Evolutionary conservation across 345 rosid genomes (phyloP).

Genomic region (Turritis glabra): DNA sequence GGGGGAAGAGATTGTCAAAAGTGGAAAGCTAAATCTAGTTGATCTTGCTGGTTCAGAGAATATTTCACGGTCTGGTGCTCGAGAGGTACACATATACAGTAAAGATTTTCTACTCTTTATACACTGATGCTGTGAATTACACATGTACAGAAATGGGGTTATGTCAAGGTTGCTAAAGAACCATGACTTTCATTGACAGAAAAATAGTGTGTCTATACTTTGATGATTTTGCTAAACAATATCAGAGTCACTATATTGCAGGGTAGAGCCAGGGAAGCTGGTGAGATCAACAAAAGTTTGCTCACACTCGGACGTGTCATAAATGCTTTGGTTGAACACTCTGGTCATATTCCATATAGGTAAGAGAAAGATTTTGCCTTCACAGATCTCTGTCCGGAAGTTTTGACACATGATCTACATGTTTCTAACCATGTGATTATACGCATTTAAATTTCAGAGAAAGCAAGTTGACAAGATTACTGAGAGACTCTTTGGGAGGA

Average conservation of each 20-base stretch:
- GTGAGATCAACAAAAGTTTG: conserved; percentile 97
- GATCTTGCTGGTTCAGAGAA: conserved; percentile 99
- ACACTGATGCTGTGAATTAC: too few relatives aligned
- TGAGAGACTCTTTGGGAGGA: conserved; percentile 99
- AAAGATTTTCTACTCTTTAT: too few relatives aligned
- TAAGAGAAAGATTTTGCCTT: conserved; percentile 31
- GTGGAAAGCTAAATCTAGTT: conserved; percentile 97
- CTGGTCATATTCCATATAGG: conserved; percentile 98
- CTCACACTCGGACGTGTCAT: conserved; percentile 98
- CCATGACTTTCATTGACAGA: neutral
- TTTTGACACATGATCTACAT: neutral
- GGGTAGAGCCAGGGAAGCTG: conserved; percentile 99
- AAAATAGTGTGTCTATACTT: neutral
- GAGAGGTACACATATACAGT: conserved; percentile 84
- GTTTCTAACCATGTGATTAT: conserved; percentile 1
- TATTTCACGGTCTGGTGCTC: conserved; percentile 98
- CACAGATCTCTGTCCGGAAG: neutral
- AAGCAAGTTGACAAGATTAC: conserved; percentile 90
- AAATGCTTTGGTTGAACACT: conserved; percentile 96
- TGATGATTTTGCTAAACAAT: conserved; percentile 3
- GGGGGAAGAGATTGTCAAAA: conserved; percentile 98
- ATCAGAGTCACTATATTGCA: conserved; percentile 44
- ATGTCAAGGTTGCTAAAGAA: too few relatives aligned
- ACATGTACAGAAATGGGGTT: too few relatives aligned
- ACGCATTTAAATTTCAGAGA: conserved; percentile 59